phyloP scores from a whole-genome alignment of 441 rosid genomes.

The Pelargonium australe region DNA sequence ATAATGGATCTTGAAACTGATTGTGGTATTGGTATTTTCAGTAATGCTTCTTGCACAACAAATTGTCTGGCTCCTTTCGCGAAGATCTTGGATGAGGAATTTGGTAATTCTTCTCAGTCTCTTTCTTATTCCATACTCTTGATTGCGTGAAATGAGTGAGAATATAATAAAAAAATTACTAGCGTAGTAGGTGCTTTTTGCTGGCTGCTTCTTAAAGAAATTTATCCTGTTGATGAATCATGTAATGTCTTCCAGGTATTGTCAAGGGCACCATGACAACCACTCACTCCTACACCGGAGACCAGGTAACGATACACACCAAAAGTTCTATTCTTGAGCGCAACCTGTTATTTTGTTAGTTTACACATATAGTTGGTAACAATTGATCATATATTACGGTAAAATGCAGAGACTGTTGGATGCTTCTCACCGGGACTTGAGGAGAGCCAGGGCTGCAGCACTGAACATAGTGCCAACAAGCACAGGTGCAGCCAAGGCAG shows the following conservation, averaged over 20 bases:
- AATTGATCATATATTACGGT: neutral
- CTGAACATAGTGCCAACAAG: conserved; percentile 93
- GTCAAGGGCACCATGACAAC: conserved; percentile 99
- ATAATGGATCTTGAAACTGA: conserved; percentile 12
- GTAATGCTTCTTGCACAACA: conserved; percentile 98
- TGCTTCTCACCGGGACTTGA: conserved; percentile 93
- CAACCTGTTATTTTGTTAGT: neutral
- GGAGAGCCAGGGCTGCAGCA: conserved; percentile 98
- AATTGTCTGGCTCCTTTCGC: conserved; percentile 94
- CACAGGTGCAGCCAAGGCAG: conserved; percentile 98
- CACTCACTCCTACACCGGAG: conserved; percentile 96
- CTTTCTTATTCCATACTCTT: no score
- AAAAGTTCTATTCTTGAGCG: no score
- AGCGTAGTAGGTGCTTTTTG: no score
- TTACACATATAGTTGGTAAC: no score
- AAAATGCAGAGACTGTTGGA: conserved; percentile 78
- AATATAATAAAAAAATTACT: no score
- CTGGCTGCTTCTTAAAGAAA: no score
- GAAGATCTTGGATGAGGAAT: conserved; percentile 81
- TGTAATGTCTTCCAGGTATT: conserved; percentile 48
- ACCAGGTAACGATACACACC: conserved; percentile 51
- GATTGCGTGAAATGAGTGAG: no score
- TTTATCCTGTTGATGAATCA: neutral
- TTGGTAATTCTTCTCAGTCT: conserved; percentile 37
- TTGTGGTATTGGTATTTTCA: conserved; percentile 24